These are phyloP conservation scores for Chlamydomonas sp. DNA, from an alignment of 139 green algal genomes.

Conservation along the genomic window DNA sequence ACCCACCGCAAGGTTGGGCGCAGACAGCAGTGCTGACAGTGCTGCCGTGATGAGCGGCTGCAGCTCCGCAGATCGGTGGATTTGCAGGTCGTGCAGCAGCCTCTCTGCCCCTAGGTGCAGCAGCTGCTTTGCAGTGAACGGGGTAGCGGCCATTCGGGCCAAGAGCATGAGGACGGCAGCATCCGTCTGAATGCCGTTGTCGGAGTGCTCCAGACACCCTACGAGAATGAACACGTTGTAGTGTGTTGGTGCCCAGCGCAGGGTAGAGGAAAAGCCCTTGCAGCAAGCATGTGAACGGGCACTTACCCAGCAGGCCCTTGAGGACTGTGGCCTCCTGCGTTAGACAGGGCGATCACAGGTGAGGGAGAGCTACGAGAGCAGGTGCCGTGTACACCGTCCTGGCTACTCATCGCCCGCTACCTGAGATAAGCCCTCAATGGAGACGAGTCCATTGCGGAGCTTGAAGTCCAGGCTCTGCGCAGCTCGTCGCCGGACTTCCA, in stretches of 20 bases:
- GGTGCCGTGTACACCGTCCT: background rate
- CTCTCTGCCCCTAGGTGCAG: constrained; percentile 50
- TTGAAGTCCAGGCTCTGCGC: constrained; percentile 73
- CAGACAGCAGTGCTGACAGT: background rate
- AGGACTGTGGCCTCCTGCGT: constrained; percentile 51
- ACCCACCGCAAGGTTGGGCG: background rate
- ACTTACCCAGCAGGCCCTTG: constrained; percentile 49
- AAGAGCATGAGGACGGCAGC: constrained; percentile 53
- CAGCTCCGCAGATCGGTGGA: constrained; percentile 3
- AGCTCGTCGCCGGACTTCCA: constrained; percentile 55
- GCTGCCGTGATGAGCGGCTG: background rate
- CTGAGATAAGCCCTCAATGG: constrained; percentile 47
- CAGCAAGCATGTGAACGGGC: background rate
- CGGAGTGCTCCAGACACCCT: background rate
- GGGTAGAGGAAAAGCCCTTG: background rate
- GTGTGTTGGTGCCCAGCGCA: background rate
- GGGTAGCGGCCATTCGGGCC: constrained; percentile 15
- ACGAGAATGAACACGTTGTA: background rate
- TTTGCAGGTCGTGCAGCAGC: constrained; percentile 23
- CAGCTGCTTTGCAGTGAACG: constrained; percentile 39
- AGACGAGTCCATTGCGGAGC: constrained; percentile 60
- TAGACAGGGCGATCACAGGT: too few species aligned
- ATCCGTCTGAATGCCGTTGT: constrained; percentile 51
- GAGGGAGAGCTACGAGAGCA: background rate
- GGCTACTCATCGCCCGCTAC: constrained; percentile 8